Conservation (phyloP, 208 protist species). For the Tritrichomonas musculus region DNA sequence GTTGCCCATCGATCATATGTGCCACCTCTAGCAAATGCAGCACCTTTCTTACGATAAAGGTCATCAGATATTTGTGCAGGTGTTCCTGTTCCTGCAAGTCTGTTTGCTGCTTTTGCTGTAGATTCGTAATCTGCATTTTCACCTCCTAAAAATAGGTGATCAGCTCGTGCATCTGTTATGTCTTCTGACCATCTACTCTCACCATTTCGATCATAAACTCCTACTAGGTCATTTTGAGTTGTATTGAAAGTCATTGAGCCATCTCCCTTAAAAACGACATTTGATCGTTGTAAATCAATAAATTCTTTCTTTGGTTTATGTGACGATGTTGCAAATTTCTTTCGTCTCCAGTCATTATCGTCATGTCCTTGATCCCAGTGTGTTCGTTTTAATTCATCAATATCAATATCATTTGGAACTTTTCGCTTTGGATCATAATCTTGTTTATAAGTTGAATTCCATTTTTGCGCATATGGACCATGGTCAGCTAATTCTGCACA, state of each 20-base stretch:
- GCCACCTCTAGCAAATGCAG: neutral
- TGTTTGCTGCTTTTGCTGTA: neutral
- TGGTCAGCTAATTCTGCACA: neutral
- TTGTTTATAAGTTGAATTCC: neutral
- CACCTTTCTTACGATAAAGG: neutral
- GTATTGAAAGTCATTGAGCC: neutral
- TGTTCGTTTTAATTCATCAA: neutral
- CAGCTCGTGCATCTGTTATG: neutral
- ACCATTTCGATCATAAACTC: neutral
- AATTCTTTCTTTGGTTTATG: neutral
- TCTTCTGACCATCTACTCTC: neutral
- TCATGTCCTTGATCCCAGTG: neutral
- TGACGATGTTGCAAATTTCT: neutral
- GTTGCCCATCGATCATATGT: neutral
- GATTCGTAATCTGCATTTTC: neutral
- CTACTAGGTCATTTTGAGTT: neutral
- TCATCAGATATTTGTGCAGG: neutral
- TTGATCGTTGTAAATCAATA: neutral
- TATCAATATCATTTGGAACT: neutral
- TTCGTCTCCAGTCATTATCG: neutral
- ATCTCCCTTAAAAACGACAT: neutral
- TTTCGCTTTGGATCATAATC: neutral
- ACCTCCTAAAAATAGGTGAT: neutral
- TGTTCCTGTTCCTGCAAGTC: neutral
- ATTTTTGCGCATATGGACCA: neutral